Conservation (phyloP, 768 basidiomycete species). For the Kwoniella sp. region DNA sequence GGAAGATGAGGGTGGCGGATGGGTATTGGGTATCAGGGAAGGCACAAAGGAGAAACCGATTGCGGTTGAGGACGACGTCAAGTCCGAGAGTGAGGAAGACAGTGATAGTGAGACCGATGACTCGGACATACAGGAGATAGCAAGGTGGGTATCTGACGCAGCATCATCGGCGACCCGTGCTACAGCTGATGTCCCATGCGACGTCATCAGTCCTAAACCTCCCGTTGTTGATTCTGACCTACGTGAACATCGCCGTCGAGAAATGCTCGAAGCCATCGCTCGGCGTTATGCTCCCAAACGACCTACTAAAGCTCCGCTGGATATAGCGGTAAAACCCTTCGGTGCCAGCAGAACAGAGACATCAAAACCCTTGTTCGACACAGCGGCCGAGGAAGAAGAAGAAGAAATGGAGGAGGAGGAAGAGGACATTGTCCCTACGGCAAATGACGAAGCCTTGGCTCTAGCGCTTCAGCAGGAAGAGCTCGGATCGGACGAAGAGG, state of each 20-base stretch:
- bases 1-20: constrained; percentile 75
- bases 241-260: constrained; percentile 44
- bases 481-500: constrained; percentile 73
- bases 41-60: constrained; percentile 85
- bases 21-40: constrained; percentile 90
- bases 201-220: constrained; percentile 3
- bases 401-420: constrained; percentile 28
- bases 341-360: constrained; percentile 34
- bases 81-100: constrained; percentile 50
- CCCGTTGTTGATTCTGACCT: constrained; percentile 42
- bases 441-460: constrained; percentile 48
- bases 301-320: constrained; percentile 29
- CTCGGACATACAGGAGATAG: constrained; percentile 34
- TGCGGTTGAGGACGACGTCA: constrained; percentile 66
- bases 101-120: constrained; percentile 52
- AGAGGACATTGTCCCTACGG: constrained; percentile 33
- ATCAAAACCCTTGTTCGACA: constrained; percentile 33
- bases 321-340: constrained; percentile 43
- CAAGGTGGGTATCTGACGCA: constrained; percentile 8
- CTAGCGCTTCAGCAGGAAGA: constrained; percentile 57
- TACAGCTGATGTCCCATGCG: constrained; percentile 2
- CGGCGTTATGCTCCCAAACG: constrained; percentile 46
- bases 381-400: constrained; percentile 31
- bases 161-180: neutral
- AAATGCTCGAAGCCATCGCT: constrained; percentile 52